Conservation (phyloP, 177 flowering plant species). For the Vitis hybrid region DNA sequence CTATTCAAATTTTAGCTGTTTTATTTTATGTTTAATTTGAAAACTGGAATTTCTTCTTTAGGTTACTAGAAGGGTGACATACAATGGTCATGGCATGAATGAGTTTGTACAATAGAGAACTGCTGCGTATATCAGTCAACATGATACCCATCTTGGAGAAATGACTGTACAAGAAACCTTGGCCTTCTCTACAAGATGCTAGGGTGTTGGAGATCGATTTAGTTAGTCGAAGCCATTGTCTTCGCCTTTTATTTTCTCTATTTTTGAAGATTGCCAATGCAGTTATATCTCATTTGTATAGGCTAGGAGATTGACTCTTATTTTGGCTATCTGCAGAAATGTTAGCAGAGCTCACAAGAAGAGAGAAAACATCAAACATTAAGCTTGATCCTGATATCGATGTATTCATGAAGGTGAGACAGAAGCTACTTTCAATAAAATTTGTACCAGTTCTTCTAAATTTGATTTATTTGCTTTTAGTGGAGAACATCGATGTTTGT, state of each 20-base stretch:
- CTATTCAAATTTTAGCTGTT: background rate
- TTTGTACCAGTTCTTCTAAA: background rate
- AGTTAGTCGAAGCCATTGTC: constrained; percentile 30
- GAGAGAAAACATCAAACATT: constrained; percentile 36
- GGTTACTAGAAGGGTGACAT: constrained; percentile 37
- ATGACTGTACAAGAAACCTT: constrained; percentile 45
- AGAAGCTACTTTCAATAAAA: background rate
- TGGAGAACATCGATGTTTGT: too few species aligned
- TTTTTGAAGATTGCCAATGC: background rate
- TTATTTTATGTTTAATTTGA: background rate
- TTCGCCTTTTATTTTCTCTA: background rate
- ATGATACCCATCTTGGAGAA: constrained; percentile 44
- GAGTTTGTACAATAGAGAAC: constrained; percentile 47
- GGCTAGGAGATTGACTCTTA: background rate
- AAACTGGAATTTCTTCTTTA: constrained; percentile 1
- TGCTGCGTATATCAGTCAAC: constrained; percentile 44
- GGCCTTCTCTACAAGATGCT: constrained; percentile 40
- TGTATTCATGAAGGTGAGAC: constrained; percentile 37
- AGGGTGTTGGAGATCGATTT: constrained; percentile 42
- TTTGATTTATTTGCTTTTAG: too few species aligned
- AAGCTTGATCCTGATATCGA: constrained; percentile 47
- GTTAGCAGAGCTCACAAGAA: constrained; percentile 33
- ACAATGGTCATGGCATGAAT: constrained; percentile 45
- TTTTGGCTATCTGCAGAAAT: constrained; percentile 21
- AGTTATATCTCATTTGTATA: background rate